phyloP scores from a whole-genome alignment of 2,329 filamentous ascomycete species.

The Pseudogymnoascus sp. region DNA sequence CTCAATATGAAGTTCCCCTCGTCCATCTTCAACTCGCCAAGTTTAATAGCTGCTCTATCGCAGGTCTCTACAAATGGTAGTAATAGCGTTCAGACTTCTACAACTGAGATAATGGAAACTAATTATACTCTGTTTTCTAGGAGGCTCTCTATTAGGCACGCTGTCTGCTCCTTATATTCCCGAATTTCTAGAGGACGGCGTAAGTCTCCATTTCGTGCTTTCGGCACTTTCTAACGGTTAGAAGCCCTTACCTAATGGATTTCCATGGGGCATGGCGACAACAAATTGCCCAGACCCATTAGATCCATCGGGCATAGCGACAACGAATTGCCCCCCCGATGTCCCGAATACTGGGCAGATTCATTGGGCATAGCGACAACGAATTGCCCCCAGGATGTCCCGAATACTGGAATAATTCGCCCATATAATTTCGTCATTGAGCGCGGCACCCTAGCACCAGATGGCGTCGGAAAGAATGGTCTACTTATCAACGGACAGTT shows the following conservation, averaged over 20 bases:
- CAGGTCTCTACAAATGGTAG: background rate
- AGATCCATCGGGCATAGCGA: no score
- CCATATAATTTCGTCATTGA: background rate
- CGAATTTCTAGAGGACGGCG: background rate
- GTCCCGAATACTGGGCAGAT: no score
- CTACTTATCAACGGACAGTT: constrained; percentile 31
- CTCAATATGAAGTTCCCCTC: background rate
- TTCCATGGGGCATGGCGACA: background rate
- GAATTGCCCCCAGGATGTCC: background rate
- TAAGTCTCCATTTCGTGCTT: background rate
- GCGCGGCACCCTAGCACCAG: constrained; percentile 17
- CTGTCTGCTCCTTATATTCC: background rate
- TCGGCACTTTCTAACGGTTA: background rate
- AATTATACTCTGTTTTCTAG: background rate
- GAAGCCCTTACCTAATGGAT: background rate
- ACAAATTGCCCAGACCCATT: background rate
- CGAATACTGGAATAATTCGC: background rate
- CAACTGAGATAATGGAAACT: background rate
- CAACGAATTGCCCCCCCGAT: no score
- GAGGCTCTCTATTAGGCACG: background rate
- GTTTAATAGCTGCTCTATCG: background rate
- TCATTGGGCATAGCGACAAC: background rate
- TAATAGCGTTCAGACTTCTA: background rate
- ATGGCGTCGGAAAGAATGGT: constrained; percentile 24
- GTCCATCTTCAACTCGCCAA: background rate